Conservation (phyloP, 495 filamentous ascomycete genomes). For the Hypoxylon perforatum region DNA sequence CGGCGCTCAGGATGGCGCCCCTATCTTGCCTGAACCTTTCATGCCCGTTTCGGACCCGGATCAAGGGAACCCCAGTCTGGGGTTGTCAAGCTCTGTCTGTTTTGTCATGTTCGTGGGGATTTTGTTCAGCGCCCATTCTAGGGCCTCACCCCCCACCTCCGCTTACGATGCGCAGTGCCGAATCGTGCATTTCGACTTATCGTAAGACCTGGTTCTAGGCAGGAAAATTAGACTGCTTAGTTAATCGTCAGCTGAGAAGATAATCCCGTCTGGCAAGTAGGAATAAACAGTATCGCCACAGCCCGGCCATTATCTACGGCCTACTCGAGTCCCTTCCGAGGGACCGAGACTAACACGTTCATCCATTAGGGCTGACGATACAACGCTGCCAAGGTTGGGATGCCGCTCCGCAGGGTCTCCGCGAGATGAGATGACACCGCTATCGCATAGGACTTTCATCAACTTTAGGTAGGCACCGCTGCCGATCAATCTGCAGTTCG, state of each 20-base stretch:
- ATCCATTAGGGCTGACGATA: conserved; percentile 29
- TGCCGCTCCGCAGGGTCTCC: conserved; percentile 2
- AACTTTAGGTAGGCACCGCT: conserved; percentile 9
- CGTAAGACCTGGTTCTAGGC: conserved; percentile 4
- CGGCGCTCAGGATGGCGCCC: conserved; percentile 22
- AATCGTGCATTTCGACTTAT: conserved; percentile 34
- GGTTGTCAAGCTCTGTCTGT: conserved; percentile 15
- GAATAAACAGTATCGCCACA: conserved; percentile 4
- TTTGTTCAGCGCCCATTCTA: conserved; percentile 3
- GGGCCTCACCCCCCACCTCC: conserved; percentile 7
- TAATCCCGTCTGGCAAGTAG: conserved; percentile 19
- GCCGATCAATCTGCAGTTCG: neutral
- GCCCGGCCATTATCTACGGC: neutral
- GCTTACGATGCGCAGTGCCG: conserved; percentile 29
- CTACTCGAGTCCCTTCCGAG: conserved; percentile 18
- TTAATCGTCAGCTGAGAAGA: conserved; percentile 32
- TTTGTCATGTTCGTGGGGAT: conserved; percentile 19
- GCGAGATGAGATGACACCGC: neutral
- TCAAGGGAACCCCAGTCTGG: conserved; percentile 38
- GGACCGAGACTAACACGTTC: conserved; percentile 9
- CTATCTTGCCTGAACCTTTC: conserved; percentile 13
- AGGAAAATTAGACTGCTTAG: conserved; percentile 28
- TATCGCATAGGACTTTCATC: neutral
- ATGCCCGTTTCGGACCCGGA: conserved; percentile 43
- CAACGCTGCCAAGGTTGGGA: conserved; percentile 5